phyloP scores from a whole-genome alignment of 116 monocot genomes.

The Trichopus zeylanicus region DNA sequence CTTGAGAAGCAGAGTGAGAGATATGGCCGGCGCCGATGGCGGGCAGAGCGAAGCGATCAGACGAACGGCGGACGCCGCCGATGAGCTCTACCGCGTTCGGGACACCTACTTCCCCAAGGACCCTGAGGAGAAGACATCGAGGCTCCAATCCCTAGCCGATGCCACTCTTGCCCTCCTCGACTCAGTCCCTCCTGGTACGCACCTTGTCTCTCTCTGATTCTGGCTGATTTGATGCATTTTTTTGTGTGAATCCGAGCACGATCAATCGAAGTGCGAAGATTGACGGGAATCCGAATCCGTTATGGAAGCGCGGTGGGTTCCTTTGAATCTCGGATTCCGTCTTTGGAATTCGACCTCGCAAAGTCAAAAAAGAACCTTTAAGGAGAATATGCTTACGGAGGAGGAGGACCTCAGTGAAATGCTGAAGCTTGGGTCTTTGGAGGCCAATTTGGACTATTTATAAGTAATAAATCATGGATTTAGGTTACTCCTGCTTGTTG shows the following conservation, averaged over 20 bases:
- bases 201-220: neutral
- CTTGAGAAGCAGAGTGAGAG: neutral
- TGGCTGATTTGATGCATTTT: neutral
- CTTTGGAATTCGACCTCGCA: too few species aligned
- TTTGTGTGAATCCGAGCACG: neutral
- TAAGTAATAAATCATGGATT: too few species aligned
- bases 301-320: too few species aligned
- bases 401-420: too few species aligned
- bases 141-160: slow-evolving; percentile 50
- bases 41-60: slow-evolving; percentile 2
- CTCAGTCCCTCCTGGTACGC: slow-evolving; percentile 42
- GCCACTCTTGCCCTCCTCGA: slow-evolving; percentile 53
- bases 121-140: slow-evolving; percentile 34
- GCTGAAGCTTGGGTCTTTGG: too few species aligned
- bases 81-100: slow-evolving; percentile 54
- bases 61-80: slow-evolving; percentile 22
- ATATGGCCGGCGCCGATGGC: slow-evolving; percentile 13
- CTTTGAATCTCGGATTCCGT: too few species aligned
- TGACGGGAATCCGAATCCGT: too few species aligned
- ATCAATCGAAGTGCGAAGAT: too few species aligned
- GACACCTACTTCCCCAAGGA: slow-evolving; percentile 73
- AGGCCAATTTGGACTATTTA: too few species aligned
- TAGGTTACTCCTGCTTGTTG: too few species aligned
- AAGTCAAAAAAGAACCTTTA: too few species aligned
- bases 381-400: too few species aligned